Percentiles rank a stretch among this genome's conserved stretches.
These are phyloP conservation scores for Botrytis medusae DNA, from an alignment of 2,329 filamentous ascomycete species.

Conservation along the genomic window DNA sequence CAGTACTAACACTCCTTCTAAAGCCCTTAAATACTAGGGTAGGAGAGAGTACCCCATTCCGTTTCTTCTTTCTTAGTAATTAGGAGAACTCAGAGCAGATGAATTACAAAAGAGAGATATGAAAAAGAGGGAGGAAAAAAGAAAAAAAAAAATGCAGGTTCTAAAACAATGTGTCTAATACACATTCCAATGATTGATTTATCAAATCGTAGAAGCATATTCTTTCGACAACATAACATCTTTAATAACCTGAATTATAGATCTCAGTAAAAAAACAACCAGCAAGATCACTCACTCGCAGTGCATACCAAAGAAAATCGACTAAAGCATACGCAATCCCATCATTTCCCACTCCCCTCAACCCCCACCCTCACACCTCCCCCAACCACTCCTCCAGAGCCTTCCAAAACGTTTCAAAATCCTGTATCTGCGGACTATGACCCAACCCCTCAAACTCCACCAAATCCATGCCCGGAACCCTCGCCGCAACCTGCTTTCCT, in stretches of 20 bases:
- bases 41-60: neutral
- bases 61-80: neutral
- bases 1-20: neutral
- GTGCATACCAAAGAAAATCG: neutral
- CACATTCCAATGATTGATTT: neutral
- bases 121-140: neutral
- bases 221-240: neutral
- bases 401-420: constrained; percentile 40
- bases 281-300: neutral
- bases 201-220: neutral
- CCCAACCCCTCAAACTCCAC: constrained; percentile 51
- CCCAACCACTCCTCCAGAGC: neutral
- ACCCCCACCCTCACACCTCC: neutral
- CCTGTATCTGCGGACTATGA: constrained; percentile 55
- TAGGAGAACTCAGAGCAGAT: neutral
- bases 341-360: too few relatives aligned
- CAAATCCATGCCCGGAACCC: constrained; percentile 46
- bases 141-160: neutral
- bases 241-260: neutral
- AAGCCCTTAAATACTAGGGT: neutral
- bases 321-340: too few relatives aligned
- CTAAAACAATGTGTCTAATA: neutral
- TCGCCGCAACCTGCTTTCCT: constrained; percentile 46
- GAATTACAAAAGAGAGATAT: neutral
- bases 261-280: neutral